Base-by-base conservation (phyloP, 140 eudicot genomes). In the Bidens hawaiensis region DNA sequence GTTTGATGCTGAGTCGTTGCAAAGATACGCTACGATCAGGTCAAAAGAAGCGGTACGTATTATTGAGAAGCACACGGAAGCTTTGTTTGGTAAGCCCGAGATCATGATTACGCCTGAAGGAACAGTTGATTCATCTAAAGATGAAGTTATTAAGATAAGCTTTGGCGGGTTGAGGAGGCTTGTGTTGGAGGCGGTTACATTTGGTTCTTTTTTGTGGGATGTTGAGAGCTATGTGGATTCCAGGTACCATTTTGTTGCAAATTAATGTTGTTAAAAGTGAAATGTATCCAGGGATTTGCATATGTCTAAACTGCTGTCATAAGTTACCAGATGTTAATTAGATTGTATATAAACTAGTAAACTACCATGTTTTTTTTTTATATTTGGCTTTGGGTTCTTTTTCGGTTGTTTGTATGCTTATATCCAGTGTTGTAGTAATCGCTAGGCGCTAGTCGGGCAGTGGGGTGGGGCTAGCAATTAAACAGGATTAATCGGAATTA, bases 121-220 rank as follows among this genome's bases (percentile, higher is more conserved):
- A 42, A 78, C 81, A 0, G 75, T 90, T 65, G 96, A 90, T 80
- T 64, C 95, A 17, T 87, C 96, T 2, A 87, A 76, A 59, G 95
- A 84, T 4, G 98, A 84, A 56, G 78, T 43, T 21, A 87, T 87
- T 46, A 87, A 76, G 80, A 87, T 87, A 6, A 85, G 93, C 62
- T 87, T 87, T 70, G 87, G 85, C 8, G 95, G 98, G 34, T 46
- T 87, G 52, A 84, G 62, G 79, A 77, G 86, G 69, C 88, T 91
- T 45, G 88, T 91, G 55, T 65, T 87, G 74, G 98, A 91, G 81
- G 98, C 96, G 13, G 96, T 91, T 31, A 91, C 98, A 1, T 87
- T 91, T 57, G 98, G 98, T 56, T 84, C 98, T 8, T 84, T 91
- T 75, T 81, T 91, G 65, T 91, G 96, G 98, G 98, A 91, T 26